These are phyloP conservation scores for Suillus bovinus DNA, from an alignment of 768 basidiomycete species.

Conservation along the genomic window DNA sequence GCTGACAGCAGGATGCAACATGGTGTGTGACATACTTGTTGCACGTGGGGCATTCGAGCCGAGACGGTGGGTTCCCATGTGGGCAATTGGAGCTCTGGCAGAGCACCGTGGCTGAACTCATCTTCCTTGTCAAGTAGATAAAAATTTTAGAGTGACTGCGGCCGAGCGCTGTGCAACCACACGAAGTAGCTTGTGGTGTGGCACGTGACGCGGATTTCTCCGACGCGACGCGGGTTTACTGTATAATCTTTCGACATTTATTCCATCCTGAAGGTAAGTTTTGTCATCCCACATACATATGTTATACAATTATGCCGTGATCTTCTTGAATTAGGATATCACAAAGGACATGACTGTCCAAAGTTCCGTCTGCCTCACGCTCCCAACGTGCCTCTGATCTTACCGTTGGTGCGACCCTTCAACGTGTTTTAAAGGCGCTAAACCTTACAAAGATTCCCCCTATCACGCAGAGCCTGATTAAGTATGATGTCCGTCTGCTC, in stretches of 20 bases:
- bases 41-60: slow-evolving; percentile 92
- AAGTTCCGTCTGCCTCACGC: slow-evolving; percentile 17
- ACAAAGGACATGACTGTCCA: slow-evolving; percentile 1
- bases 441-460: neutral
- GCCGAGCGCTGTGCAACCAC: neutral
- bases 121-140: slow-evolving; percentile 18
- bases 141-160: neutral
- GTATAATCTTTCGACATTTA: neutral
- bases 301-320: slow-evolving; percentile 6
- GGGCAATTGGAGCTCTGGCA: slow-evolving; percentile 75
- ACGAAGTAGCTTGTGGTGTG: neutral
- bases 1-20: slow-evolving; percentile 8
- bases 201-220: slow-evolving; percentile 22
- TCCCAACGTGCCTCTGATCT: slow-evolving; percentile 24
- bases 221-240: neutral
- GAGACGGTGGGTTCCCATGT: slow-evolving; percentile 82
- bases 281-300: neutral
- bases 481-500: neutral
- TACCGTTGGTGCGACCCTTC: slow-evolving; percentile 13
- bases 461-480: neutral
- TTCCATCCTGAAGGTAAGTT: neutral
- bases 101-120: slow-evolving; percentile 37
- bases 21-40: slow-evolving; percentile 62
- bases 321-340: neutral
- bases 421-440: slow-evolving; percentile 18